Conservation (phyloP, 2,329 filamentous ascomycete species). For the Microdochium nivale region DNA sequence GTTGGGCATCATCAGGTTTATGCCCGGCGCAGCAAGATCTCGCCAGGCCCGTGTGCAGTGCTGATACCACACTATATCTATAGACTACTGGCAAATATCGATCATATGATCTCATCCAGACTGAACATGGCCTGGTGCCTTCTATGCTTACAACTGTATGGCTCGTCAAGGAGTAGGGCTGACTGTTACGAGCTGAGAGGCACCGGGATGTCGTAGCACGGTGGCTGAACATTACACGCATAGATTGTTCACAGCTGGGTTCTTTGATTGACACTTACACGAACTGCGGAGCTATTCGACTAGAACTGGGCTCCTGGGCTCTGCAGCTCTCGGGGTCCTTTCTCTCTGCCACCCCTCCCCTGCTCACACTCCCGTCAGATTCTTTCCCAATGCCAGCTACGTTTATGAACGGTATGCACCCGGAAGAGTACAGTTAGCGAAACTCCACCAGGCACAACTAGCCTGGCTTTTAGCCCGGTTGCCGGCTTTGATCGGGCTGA, state of each 20-base stretch:
- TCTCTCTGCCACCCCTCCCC: background rate
- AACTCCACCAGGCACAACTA: background rate
- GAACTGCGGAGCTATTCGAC: background rate
- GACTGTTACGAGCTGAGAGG: background rate
- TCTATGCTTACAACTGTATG: no score
- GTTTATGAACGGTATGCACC: background rate
- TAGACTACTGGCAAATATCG: no score
- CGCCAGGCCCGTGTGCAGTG: no score
- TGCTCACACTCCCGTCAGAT: background rate
- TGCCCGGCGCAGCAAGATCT: no score
- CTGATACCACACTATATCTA: no score
- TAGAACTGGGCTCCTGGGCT: background rate
- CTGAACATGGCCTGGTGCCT: no score
- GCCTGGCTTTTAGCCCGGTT: background rate
- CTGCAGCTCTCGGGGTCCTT: background rate
- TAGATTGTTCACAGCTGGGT: background rate
- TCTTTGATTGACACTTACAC: background rate
- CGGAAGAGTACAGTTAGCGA: background rate
- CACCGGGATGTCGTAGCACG: background rate
- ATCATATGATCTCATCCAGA: no score
- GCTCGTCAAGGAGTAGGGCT: no score
- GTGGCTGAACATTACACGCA: no score
- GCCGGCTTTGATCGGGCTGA: background rate
- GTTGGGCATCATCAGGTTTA: no score
- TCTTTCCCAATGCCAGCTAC: background rate